Base-by-base conservation (phyloP, 1,139 yeast species). In the Scheffersomyces lignicola region DNA sequence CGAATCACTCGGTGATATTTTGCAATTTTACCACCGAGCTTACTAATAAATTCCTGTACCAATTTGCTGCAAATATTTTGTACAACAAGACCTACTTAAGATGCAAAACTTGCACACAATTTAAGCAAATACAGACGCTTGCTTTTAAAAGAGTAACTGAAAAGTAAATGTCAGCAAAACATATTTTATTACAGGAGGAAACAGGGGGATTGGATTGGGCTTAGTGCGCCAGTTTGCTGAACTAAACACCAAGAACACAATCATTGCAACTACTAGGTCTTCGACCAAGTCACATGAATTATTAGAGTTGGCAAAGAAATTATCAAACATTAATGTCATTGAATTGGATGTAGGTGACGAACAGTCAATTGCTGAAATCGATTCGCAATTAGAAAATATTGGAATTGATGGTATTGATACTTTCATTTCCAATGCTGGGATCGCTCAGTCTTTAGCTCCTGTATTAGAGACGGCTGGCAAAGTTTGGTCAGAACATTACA, bases 141-240 rank as follows among this genome's bases (percentile, higher is more conserved):
- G n/a, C n/a, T n/a, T n/a, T n/a, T n/a, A n/a, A n/a, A n/a, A n/a
- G n/a, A n/a, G n/a, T n/a, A n/a, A n/a, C n/a, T n/a, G n/a, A n/a
- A n/a, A n/a, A n/a, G n/a, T n/a, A n/a, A n/a, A n/a, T n/a, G n/a
- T n/a, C n/a, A 20, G n/a, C 23, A n/a, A 20, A 20, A 49, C 45
- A 35, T 52, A 49, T 34, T 48, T 54, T 21, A 37, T 54, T 13
- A 42, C 51, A 20, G 59, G 58, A 24, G 56, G 44, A 8, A 52
- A 49, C 40, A 44, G 55, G 40, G 59, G 59, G 7, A 43, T 54
- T 28, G 59, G 59, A 5, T 42, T 43, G 15, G 36, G 23, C 5
- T 29, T 48, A 7, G 48, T 43, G 15, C 41, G 45, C 21, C 32
- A 36, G 16, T 33, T 44, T 23, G 34, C 45, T 18, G n/a, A 20